Percentiles rank a stretch among this genome's conserved stretches.
Evolutionary conservation across 2,329 filamentous ascomycete species (phyloP).

Genomic region (Metarhizium album): DNA sequence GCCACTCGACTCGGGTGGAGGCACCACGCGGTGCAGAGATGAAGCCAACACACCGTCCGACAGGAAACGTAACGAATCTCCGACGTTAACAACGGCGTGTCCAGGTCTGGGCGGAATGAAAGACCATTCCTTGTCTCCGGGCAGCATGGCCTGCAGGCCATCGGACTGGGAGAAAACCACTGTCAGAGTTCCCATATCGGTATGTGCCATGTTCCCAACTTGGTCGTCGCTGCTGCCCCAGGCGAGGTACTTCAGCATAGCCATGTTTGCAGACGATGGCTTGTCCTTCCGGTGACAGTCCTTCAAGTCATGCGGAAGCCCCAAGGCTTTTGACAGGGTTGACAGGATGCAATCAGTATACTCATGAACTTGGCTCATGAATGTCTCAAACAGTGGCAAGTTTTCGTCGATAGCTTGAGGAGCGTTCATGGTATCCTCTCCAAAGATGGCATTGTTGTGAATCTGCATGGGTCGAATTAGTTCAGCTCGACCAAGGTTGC

Average conservation of each 20-base stretch:
- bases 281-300: constrained; percentile 8
- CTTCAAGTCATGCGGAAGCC: constrained; percentile 2
- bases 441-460: constrained; percentile 7
- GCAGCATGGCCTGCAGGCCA: constrained; percentile 11
- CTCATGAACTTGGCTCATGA: constrained; percentile 6
- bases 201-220: constrained; percentile 12
- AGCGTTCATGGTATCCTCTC: constrained; percentile 3
- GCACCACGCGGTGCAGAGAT: constrained; percentile 12
- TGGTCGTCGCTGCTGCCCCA: constrained; percentile 8
- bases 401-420: constrained; percentile 5
- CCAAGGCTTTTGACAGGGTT: constrained; percentile 1
- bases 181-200: constrained; percentile 12
- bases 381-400: constrained; percentile 3
- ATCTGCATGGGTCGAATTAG: constrained; percentile 30
- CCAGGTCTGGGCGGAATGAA: constrained; percentile 10
- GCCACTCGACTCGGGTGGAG: constrained; percentile 8
- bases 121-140: constrained; percentile 9
- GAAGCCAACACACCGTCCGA: constrained; percentile 8
- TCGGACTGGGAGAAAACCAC: constrained; percentile 12
- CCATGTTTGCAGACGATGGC: constrained; percentile 10
- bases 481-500: too few species aligned
- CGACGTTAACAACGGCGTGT: constrained; percentile 7
- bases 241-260: constrained; percentile 10
- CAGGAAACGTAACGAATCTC: constrained; percentile 10
- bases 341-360: constrained; percentile 6